phyloP scores from a whole-genome alignment of 768 basidiomycete genomes.

The Auriscalpium vulgare region DNA sequence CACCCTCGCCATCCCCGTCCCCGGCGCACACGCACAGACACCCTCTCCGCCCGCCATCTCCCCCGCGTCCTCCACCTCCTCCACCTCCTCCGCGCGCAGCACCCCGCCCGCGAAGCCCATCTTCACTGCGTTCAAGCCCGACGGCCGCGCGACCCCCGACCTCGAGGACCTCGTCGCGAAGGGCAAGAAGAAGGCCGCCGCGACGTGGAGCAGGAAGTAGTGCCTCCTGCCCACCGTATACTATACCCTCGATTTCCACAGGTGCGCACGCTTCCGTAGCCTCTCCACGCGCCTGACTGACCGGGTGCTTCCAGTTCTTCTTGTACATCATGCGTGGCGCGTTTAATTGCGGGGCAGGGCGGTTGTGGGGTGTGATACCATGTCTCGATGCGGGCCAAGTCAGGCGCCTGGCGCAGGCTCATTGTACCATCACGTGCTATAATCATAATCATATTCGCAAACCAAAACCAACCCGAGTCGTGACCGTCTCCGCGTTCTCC shows the following conservation, averaged over 20 bases:
- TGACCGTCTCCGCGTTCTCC: no score
- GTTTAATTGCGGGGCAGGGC: no score
- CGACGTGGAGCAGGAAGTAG: conserved; percentile 17
- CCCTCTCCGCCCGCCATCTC: conserved; percentile 5
- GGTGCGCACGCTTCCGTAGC: not conserved
- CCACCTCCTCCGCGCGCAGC: not conserved
- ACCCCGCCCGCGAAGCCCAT: conserved; percentile 18
- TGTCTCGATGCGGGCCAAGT: not conserved
- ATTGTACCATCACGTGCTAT: not conserved
- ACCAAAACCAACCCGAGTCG: no score
- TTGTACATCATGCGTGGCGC: no score
- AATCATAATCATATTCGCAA: not conserved
- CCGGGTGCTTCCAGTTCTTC: no score
- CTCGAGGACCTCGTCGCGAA: conserved; percentile 35
- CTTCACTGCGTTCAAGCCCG: conserved; percentile 44
- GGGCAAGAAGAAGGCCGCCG: conserved; percentile 22
- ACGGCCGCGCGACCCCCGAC: conserved; percentile 48
- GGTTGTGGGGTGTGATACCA: not conserved
- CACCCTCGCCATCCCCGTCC: not conserved
- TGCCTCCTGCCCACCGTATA: not conserved
- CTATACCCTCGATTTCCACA: not conserved
- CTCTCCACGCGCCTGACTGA: not conserved
- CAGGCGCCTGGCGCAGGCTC: not conserved
- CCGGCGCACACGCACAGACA: not conserved
- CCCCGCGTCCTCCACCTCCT: conserved; percentile 3